Evolutionary conservation across 2,329 filamentous ascomycete species (phyloP).

Genomic region (Cyanodermella asteris): DNA sequence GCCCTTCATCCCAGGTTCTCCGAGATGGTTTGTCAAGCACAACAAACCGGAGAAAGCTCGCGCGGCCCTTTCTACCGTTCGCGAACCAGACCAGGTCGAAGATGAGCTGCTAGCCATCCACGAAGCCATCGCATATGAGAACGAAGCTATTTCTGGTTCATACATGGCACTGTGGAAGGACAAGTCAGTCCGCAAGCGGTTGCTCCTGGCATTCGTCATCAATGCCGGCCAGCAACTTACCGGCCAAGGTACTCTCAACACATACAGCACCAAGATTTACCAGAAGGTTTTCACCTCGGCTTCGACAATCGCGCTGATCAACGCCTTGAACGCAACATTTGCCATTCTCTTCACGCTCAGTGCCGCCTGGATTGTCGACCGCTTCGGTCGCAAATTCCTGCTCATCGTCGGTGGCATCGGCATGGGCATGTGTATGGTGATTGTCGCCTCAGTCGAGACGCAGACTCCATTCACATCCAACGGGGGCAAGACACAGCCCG

Average conservation of each 20-base stretch:
- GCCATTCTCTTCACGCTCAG: constrained; percentile 54
- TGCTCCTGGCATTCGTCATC: no score
- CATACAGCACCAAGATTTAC: constrained; percentile 53
- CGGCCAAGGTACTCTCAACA: constrained; percentile 50
- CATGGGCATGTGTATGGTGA: constrained; percentile 49
- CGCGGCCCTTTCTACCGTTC: no score
- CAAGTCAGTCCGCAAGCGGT: no score
- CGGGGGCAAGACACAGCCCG: constrained; percentile 33
- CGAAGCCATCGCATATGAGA: no score
- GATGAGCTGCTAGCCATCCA: no score
- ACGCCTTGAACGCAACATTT: constrained; percentile 51
- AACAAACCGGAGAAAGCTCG: no score
- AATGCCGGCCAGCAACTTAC: constrained; percentile 53
- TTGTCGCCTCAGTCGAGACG: constrained; percentile 35
- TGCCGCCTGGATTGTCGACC: constrained; percentile 50
- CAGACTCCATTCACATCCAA: constrained; percentile 31
- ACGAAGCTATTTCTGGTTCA: no score
- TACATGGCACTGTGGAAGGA: no score
- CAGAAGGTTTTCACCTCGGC: constrained; percentile 41
- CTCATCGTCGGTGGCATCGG: constrained; percentile 46
- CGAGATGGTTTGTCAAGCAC: no score
- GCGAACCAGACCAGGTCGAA: no score
- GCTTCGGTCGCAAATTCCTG: constrained; percentile 47
- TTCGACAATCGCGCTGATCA: constrained; percentile 46
- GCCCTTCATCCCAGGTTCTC: no score